Percentiles rank a stretch among this genome's conserved stretches.
Evolutionary conservation across 345 rosid genomes (phyloP).

Genomic region (Syzygium jambos): DNA sequence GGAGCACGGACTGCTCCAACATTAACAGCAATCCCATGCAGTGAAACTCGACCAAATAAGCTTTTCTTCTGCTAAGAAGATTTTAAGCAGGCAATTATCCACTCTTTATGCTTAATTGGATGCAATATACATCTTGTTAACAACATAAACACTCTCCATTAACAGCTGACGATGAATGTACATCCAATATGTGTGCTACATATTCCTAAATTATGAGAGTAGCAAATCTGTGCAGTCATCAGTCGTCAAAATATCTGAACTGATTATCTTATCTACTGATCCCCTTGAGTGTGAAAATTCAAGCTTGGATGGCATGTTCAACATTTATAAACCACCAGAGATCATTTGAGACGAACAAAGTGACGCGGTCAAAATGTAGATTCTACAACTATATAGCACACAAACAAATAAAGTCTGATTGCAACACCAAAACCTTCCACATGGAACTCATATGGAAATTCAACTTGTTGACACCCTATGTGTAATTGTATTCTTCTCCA

Average conservation of each 20-base stretch:
- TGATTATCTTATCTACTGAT: not conserved
- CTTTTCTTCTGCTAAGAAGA: not conserved
- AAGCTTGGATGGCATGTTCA: not conserved
- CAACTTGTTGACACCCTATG: too few species aligned
- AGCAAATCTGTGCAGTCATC: not conserved
- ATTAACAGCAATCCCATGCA: not conserved
- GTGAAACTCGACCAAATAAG: not conserved
- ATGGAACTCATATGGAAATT: too few species aligned
- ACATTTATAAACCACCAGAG: not conserved
- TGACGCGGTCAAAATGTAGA: not conserved
- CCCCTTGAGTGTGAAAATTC: not conserved
- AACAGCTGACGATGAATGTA: not conserved
- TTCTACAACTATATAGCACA: not conserved
- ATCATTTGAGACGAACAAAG: not conserved
- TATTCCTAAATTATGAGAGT: not conserved
- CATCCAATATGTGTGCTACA: not conserved
- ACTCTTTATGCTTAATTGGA: not conserved
- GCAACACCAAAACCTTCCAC: conserved; percentile 63
- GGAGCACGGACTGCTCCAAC: not conserved
- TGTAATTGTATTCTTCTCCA: too few species aligned
- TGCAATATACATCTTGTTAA: not conserved
- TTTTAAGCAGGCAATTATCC: not conserved
- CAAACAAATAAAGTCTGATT: not conserved
- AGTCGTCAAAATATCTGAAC: not conserved
- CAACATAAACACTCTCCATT: not conserved